Evolutionary conservation across 164 flowering plant genomes (phyloP).

Genomic region (Berberis thunbergii): DNA sequence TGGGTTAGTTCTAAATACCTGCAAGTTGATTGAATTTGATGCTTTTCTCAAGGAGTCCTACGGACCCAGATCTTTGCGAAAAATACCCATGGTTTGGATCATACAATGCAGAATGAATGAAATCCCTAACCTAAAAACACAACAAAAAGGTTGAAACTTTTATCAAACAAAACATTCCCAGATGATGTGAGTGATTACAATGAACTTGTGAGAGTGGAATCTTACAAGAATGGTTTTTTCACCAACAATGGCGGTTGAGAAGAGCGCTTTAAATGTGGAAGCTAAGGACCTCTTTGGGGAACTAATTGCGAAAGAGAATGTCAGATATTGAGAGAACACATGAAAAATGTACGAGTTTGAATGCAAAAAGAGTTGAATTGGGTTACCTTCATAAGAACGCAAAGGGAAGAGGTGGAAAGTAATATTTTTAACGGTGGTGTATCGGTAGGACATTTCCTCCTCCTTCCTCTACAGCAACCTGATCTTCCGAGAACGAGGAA

Average conservation of each 20-base stretch:
- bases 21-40: conserved; percentile 74
- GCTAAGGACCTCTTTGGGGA: not conserved
- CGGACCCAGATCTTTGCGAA: conserved; percentile 64
- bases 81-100: conserved; percentile 82
- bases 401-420: not conserved
- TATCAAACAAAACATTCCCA: not conserved
- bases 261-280: conserved; percentile 24
- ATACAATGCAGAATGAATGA: conserved; percentile 68
- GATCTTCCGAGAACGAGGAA: too few relatives aligned
- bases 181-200: not conserved
- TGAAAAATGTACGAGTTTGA: not conserved
- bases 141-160: not conserved
- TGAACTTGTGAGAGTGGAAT: conserved; percentile 1
- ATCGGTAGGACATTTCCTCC: not conserved
- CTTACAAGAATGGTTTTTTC: conserved; percentile 59
- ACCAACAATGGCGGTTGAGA: conserved; percentile 51
- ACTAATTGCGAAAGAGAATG: too few relatives aligned
- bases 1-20: conserved; percentile 28
- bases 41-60: conserved; percentile 70
- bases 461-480: too few relatives aligned
- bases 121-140: conserved; percentile 70
- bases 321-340: not conserved
- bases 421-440: not conserved
- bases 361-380: not conserved
- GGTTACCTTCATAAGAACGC: not conserved